Base-by-base conservation (phyloP, 306 rosid genomes). In the Prunus mume region DNA sequence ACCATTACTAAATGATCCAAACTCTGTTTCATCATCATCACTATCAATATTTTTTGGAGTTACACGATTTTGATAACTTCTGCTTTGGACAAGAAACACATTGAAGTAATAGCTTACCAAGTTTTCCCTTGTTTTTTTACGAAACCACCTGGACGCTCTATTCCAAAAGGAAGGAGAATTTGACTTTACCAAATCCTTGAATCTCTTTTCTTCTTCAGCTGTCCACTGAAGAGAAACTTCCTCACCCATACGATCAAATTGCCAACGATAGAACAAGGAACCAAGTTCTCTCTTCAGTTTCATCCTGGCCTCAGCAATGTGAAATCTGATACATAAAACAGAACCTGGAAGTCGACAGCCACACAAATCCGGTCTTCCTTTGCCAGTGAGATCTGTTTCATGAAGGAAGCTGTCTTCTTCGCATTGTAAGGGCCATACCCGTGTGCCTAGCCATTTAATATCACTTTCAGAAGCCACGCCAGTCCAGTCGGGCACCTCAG, bases 151-250 rank as follows among this genome's bases (percentile, higher is more conserved):
- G 77, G 82, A 72, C n/a, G 80, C 63, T 20, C 65, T 45, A 55
- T 77, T 60, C 88, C 86, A 80, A 75, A 89, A 82, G 46, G 72
- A 47, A 14, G 84, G 81, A 57, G 56, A 18, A 32, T 69, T 58
- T 64, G 80, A 78, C 60, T 32, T 85, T 81, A 93, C 83, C 67
- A 87, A 70, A 78, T 86, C 83, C 87, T 86, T 88, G 74, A 90
- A 92, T 82, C 77, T 87, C 79, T 80, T 84, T 76, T 92, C 97
- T 66, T 92, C 97, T 46, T 69, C 90, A 54, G 75, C 9, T 17
- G 92, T 89, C 99, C 99, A 95, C 62, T 73, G 89, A 81, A 95
- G 97, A 6, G 90, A 90, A 85, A 90, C 86, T 69, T 89, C 97
- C 86, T 95, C 99, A 2, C 97, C 97, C 97, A 89, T 95, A 4